A percentile compares a stretch with the other conserved stretches of the same genome.
phyloP scores from a whole-genome alignment of 805 yeast genomes.

The Hanseniaspora guilliermondii region DNA sequence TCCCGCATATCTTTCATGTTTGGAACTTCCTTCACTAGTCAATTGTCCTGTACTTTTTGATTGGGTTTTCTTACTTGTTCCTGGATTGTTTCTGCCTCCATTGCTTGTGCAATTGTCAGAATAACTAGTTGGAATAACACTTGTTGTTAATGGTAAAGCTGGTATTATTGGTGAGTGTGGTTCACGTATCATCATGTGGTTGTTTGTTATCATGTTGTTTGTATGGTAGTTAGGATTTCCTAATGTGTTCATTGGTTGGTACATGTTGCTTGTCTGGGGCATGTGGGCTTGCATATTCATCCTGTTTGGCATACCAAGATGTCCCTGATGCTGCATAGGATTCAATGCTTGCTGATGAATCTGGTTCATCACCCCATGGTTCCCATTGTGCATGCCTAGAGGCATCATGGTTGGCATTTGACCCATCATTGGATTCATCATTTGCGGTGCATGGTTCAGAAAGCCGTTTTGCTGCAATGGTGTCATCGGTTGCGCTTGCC shows the following conservation, averaged over 20 bases:
- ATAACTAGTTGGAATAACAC: not conserved
- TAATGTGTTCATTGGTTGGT: not conserved
- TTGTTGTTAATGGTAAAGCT: not conserved
- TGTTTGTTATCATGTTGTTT: not conserved
- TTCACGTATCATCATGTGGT: not conserved
- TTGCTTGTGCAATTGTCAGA: not conserved
- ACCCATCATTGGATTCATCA: slow-evolving; percentile 1
- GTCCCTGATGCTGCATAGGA: not conserved
- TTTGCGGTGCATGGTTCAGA: not conserved
- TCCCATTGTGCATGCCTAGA: not conserved
- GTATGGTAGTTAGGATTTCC: not conserved
- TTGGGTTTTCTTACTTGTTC: not conserved
- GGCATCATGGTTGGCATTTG: slow-evolving; percentile 6
- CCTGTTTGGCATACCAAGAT: not conserved
- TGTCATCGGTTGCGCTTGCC: not conserved
- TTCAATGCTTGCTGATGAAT: not conserved
- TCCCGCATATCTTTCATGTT: slow-evolving; percentile 10
- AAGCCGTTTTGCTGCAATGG: not conserved
- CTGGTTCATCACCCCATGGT: not conserved
- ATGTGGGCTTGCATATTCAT: not conserved
- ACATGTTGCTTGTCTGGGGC: not conserved
- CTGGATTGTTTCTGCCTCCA: not conserved
- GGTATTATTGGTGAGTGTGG: not conserved
- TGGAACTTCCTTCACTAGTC: not conserved
- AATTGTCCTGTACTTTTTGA: not conserved